Percentiles rank a stretch among this genome's conserved stretches.
Conservation (phyloP, 1,139 yeast genomes). For the Geotrichum fermentans region DNA sequence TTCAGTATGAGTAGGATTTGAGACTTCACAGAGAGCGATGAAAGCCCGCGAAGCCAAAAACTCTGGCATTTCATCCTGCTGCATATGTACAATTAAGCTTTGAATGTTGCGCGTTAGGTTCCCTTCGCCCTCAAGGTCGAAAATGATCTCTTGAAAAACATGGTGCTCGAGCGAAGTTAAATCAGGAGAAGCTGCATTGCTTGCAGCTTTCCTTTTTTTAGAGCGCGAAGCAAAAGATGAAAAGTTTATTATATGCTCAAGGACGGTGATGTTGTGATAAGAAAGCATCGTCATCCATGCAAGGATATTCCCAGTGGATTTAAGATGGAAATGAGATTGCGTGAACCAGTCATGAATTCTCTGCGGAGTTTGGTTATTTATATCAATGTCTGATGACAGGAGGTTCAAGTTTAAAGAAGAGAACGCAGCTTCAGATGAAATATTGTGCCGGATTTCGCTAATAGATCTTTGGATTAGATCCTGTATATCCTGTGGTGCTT, state of each 20-base stretch:
- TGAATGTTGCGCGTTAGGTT: slow-evolving; percentile 4
- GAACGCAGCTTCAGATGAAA: not conserved
- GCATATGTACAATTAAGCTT: slow-evolving; percentile 9
- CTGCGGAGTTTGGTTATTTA: not conserved
- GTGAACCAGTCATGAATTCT: not conserved
- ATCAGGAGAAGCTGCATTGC: not conserved
- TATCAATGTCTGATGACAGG: slow-evolving; percentile 12
- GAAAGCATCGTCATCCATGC: slow-evolving; percentile 15
- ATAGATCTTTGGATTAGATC: slow-evolving; percentile 5
- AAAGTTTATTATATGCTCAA: slow-evolving; percentile 3
- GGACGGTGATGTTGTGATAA: slow-evolving; percentile 8
- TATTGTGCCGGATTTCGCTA: not conserved
- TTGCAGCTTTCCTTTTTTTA: slow-evolving; percentile 2
- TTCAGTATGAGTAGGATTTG: slow-evolving; percentile 3
- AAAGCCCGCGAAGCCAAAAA: not conserved
- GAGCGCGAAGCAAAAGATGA: not conserved
- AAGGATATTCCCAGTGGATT: slow-evolving; percentile 4
- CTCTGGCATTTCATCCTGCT: slow-evolving; percentile 3
- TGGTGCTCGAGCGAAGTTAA: slow-evolving; percentile 3
- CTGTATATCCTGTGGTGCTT: slow-evolving; percentile 10
- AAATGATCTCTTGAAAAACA: slow-evolving; percentile 2
- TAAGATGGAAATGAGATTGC: slow-evolving; percentile 13
- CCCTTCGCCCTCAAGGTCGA: not conserved
- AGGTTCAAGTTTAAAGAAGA: not conserved
- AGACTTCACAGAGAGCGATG: not conserved